Evolutionary conservation across 2,329 filamentous ascomycete species (phyloP), one percentile per base, ranked within the genome.

Genomic region (Geosmithia morbida): DNA sequence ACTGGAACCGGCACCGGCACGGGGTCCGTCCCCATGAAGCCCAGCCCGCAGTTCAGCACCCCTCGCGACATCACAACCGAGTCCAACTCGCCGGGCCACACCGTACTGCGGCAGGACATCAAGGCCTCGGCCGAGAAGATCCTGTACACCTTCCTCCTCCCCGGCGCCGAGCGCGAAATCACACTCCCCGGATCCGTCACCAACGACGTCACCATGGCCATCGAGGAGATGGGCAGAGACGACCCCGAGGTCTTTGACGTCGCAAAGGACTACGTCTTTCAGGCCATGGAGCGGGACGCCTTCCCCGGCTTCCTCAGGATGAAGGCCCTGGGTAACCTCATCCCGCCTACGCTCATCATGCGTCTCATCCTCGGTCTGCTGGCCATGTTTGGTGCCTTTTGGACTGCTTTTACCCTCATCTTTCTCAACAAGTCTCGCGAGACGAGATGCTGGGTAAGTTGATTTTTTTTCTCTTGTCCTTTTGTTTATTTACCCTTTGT

Each of bases 221-320:
- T 98, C 52, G 92, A 98, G 66, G 84, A 90, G 55, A 82, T 87
- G 53, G 87, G 87, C 43, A 81, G 92, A 56, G 92, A 97, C 57
- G 92, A 98, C 60, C 92, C 92, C 0, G 92, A 98, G 63, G 85
- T 98, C 13, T 98, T 98, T 57, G 92, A 97, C 61, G 81, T 87
- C 18, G 92, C 92, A 48, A 98, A 98, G 70, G 92, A 98, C 68
- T 98, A 97, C 62, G 92, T 97, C 52, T 98, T 97, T 65, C 94
- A 98, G 66, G 94, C 94, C 33, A 98, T 98, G 92, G 94, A 98
- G 67, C 80, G 94, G 48, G 92, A 98, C 67, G 92, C 94, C n/a
- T 98, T 95, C 61, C 92, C 94, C 1, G 90, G 90, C 1, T 98
- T 98, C 66, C 73, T 98, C 50, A 79, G 90, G 59, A 87, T 87